Percentiles rank a stretch among this genome's conserved stretches.
Evolutionary conservation across 2,329 filamentous ascomycete genomes (phyloP).

Genomic region (Trichophyton rubrum): DNA sequence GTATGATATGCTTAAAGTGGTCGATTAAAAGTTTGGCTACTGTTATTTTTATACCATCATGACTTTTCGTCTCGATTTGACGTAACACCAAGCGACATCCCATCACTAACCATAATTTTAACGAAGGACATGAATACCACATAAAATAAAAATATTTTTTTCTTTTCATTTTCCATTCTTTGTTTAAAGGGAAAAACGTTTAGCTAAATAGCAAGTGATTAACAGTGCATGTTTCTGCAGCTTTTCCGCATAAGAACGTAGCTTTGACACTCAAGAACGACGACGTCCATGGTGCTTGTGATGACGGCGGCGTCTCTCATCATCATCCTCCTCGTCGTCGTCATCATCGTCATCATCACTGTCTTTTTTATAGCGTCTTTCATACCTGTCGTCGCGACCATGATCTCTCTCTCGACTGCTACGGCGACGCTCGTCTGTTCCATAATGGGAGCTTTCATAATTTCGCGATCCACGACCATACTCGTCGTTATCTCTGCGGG

Average conservation of each 20-base stretch:
- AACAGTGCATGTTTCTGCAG: too few relatives aligned
- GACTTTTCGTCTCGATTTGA: background rate
- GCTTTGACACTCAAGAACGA: background rate
- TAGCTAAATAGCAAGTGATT: too few relatives aligned
- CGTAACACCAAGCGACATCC: background rate
- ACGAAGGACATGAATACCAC: background rate
- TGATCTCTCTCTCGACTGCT: constrained; percentile 17
- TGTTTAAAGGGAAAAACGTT: too few relatives aligned
- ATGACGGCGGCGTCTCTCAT: constrained; percentile 6
- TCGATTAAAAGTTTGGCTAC: constrained; percentile 33
- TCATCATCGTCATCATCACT: constrained; percentile 7
- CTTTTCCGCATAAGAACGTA: background rate
- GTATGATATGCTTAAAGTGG: constrained; percentile 44
- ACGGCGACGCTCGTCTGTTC: constrained; percentile 13
- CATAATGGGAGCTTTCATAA: constrained; percentile 10
- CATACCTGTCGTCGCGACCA: constrained; percentile 9
- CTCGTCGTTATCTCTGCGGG: background rate
- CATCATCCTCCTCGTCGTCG: constrained; percentile 10
- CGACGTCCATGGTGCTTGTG: constrained; percentile 6
- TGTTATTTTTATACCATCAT: background rate
- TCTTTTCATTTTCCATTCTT: too few relatives aligned
- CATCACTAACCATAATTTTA: background rate
- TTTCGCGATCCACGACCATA: background rate
- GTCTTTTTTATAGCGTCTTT: constrained; percentile 6
- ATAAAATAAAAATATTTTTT: too few relatives aligned